Conservation (phyloP, 2,329 filamentous ascomycete species). For the Penicillium digitatum region DNA sequence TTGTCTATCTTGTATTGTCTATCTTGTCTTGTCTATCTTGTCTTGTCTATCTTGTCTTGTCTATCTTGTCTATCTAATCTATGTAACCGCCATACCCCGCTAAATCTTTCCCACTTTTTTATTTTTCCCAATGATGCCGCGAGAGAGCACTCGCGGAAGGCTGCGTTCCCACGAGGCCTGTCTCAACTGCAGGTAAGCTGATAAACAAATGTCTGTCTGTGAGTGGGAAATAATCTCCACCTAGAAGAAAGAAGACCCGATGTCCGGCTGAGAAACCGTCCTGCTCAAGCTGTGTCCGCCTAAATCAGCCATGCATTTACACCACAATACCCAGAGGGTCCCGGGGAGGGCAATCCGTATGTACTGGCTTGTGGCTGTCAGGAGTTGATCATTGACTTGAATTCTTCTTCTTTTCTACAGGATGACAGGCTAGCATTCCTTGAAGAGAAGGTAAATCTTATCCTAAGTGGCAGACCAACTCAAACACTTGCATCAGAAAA, state of each 20-base stretch:
- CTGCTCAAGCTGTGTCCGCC: constrained; percentile 50
- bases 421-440: constrained; percentile 51
- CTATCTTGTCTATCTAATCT: neutral
- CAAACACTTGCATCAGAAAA: constrained; percentile 19
- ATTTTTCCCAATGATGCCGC: constrained; percentile 23
- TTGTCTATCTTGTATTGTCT: neutral
- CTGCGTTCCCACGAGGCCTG: constrained; percentile 36
- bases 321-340: constrained; percentile 36
- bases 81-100: neutral
- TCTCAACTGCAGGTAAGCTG: constrained; percentile 48
- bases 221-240: constrained; percentile 9
- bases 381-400: neutral
- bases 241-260: constrained; percentile 50
- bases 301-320: constrained; percentile 50
- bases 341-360: constrained; percentile 46
- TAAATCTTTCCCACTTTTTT: neutral
- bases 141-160: constrained; percentile 29
- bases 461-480: constrained; percentile 42
- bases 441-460: constrained; percentile 52
- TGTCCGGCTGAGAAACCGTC: constrained; percentile 52
- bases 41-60: neutral
- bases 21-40: neutral
- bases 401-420: constrained; percentile 26
- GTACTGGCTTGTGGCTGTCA: neutral
- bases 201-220: neutral